Percentiles rank a stretch among this genome's conserved stretches.
These are phyloP conservation scores for Mantamonas sphyraenae DNA, from an alignment of 78 protist species.

Conservation along the genomic window DNA sequence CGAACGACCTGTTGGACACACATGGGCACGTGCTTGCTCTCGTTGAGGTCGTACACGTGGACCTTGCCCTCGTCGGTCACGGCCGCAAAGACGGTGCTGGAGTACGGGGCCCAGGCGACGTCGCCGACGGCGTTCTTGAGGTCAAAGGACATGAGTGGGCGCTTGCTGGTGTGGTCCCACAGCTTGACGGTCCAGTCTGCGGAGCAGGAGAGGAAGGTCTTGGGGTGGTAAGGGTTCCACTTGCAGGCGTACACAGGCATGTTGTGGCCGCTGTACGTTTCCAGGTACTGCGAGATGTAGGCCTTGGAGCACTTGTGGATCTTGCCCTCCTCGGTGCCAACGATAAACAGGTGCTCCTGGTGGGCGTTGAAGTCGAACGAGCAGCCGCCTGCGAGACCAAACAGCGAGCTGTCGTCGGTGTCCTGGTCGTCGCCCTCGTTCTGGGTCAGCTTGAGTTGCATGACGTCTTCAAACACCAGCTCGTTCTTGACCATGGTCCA, in stretches of 20 bases:
- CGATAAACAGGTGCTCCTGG: slow-evolving; percentile 50
- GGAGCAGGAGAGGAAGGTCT: slow-evolving; percentile 46
- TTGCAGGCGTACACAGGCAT: slow-evolving; percentile 61
- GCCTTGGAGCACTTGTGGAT: slow-evolving; percentile 71
- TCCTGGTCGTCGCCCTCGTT: neutral
- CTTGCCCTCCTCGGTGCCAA: slow-evolving; percentile 77
- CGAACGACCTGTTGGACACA: slow-evolving; percentile 57
- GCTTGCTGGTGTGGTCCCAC: slow-evolving; percentile 40
- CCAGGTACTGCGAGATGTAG: slow-evolving; percentile 54
- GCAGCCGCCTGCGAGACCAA: slow-evolving; percentile 56
- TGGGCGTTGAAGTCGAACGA: slow-evolving; percentile 48
- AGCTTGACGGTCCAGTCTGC: slow-evolving; percentile 83
- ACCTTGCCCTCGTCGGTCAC: slow-evolving; percentile 56
- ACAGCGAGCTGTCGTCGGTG: slow-evolving; percentile 26
- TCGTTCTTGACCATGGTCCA: slow-evolving; percentile 64
- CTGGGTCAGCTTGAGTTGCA: neutral
- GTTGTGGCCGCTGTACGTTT: slow-evolving; percentile 55
- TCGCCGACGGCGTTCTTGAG: slow-evolving; percentile 53
- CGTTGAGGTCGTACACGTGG: slow-evolving; percentile 50
- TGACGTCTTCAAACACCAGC: neutral
- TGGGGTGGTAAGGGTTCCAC: slow-evolving; percentile 70
- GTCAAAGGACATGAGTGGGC: slow-evolving; percentile 50
- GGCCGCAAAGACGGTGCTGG: slow-evolving; percentile 69
- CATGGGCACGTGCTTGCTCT: slow-evolving; percentile 61
- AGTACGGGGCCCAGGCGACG: slow-evolving; percentile 77